phyloP scores from a whole-genome alignment of 2,329 filamentous ascomycete genomes.

The Coniella lustricola region DNA sequence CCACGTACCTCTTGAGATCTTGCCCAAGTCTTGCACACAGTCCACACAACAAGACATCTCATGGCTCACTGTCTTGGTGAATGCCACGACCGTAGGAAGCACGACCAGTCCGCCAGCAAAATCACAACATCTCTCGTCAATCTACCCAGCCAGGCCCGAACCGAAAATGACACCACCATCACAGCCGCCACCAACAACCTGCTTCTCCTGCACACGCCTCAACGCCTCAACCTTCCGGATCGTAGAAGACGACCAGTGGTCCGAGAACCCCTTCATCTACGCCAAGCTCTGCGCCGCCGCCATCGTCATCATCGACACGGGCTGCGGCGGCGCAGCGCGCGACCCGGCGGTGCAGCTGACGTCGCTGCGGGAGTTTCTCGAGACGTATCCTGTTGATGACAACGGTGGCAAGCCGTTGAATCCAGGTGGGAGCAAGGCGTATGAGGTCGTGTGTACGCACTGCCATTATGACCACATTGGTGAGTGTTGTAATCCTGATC shows the following conservation, averaged over 20 bases:
- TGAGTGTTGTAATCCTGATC: slow-evolving; percentile 1
- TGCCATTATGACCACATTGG: slow-evolving; percentile 39
- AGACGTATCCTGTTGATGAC: slow-evolving; percentile 29
- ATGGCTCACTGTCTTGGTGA: too few relatives aligned
- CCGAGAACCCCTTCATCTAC: slow-evolving; percentile 39
- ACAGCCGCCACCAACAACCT: slow-evolving; percentile 2
- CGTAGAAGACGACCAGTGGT: slow-evolving; percentile 34
- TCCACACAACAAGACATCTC: too few relatives aligned
- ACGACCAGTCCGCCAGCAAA: too few relatives aligned
- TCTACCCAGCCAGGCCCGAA: too few relatives aligned
- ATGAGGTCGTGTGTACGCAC: slow-evolving; percentile 37
- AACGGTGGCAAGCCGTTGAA: slow-evolving; percentile 32
- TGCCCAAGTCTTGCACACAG: too few relatives aligned
- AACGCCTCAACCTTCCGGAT: slow-evolving; percentile 38
- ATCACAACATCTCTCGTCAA: too few relatives aligned
- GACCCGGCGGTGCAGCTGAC: slow-evolving; percentile 19
- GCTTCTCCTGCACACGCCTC: slow-evolving; percentile 21
- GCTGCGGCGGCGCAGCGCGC: slow-evolving; percentile 32
- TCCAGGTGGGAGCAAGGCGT: slow-evolving; percentile 24
- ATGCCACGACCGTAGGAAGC: too few relatives aligned
- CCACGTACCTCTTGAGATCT: too few relatives aligned
- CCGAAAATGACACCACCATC: background rate
- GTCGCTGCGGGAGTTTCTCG: slow-evolving; percentile 34
- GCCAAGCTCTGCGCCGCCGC: slow-evolving; percentile 32
- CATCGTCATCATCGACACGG: slow-evolving; percentile 37